Evolutionary conservation across 495 filamentous ascomycete genomes (phyloP).

Genomic region (Parachaetomium inaequale): DNA sequence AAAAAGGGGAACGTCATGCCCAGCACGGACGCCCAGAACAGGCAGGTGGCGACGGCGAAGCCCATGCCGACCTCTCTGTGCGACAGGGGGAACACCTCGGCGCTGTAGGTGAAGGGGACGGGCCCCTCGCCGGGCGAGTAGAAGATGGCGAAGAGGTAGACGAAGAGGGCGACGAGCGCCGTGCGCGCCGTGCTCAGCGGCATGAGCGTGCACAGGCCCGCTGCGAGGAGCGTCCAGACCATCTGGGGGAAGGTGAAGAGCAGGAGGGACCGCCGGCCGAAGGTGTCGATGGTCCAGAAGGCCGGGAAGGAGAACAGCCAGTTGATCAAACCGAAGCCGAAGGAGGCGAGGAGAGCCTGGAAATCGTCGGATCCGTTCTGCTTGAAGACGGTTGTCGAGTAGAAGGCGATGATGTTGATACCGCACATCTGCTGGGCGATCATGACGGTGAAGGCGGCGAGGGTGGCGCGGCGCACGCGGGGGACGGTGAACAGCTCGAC

Average conservation of each 20-base stretch:
- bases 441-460: constrained; percentile 66
- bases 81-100: constrained; percentile 72
- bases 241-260: constrained; percentile 85
- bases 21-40: constrained; percentile 64
- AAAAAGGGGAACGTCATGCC: constrained; percentile 63
- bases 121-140: constrained; percentile 80
- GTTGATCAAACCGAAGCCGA: constrained; percentile 77
- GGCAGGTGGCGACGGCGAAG: constrained; percentile 65
- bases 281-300: constrained; percentile 81
- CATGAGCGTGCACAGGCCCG: constrained; percentile 67
- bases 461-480: constrained; percentile 57
- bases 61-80: constrained; percentile 75
- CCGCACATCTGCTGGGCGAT: constrained; percentile 85
- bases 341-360: constrained; percentile 65
- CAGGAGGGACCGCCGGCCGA: constrained; percentile 69
- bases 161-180: constrained; percentile 62
- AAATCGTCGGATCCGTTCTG: constrained; percentile 56
- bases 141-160: constrained; percentile 69
- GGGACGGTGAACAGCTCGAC: constrained; percentile 57
- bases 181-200: constrained; percentile 49
- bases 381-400: constrained; percentile 57
- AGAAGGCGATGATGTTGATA: constrained; percentile 85
- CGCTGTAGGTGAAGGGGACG: constrained; percentile 76
- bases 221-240: constrained; percentile 72
- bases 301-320: constrained; percentile 83